Percentiles rank a stretch among this genome's conserved stretches.
phyloP scores from a whole-genome alignment of 2,329 filamentous ascomycete genomes.

The Ramichloridium luteum region DNA sequence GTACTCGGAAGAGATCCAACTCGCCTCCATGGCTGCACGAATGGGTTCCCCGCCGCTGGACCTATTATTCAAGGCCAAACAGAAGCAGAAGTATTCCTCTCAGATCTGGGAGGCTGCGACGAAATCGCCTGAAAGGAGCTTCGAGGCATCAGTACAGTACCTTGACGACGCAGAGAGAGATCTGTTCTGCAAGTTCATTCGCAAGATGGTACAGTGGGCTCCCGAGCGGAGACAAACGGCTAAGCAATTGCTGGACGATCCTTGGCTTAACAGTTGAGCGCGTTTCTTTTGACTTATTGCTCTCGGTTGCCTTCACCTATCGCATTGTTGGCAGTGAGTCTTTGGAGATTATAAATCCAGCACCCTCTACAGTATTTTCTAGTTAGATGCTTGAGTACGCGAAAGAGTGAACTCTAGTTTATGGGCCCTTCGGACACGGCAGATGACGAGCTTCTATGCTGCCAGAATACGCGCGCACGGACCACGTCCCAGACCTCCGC shows the following conservation, averaged over 20 bases:
- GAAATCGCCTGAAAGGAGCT: background rate
- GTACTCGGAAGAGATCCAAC: background rate
- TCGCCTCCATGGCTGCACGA: background rate
- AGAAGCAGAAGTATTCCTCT: background rate
- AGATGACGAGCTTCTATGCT: no score
- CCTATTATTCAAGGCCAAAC: background rate
- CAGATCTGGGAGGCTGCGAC: background rate
- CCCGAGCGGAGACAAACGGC: constrained; percentile 1
- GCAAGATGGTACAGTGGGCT: background rate
- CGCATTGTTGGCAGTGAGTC: no score
- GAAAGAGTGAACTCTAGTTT: no score
- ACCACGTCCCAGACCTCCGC: no score
- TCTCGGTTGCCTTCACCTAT: no score
- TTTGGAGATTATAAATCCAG: no score
- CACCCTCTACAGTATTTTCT: no score
- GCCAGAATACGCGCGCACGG: no score
- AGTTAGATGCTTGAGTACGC: no score
- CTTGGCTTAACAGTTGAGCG: constrained; percentile 2
- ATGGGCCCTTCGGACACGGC: no score
- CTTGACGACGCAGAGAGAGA: background rate
- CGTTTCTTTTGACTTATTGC: no score
- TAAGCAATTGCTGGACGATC: constrained; percentile 1
- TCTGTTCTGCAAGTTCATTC: constrained; percentile 1
- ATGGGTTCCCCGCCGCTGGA: constrained; percentile 1
- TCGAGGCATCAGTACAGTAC: background rate